Evolutionary conservation across 768 basidiomycete genomes (phyloP), one percentile per base, ranked within the genome.

Genomic region (Lentinula lateritia): DNA sequence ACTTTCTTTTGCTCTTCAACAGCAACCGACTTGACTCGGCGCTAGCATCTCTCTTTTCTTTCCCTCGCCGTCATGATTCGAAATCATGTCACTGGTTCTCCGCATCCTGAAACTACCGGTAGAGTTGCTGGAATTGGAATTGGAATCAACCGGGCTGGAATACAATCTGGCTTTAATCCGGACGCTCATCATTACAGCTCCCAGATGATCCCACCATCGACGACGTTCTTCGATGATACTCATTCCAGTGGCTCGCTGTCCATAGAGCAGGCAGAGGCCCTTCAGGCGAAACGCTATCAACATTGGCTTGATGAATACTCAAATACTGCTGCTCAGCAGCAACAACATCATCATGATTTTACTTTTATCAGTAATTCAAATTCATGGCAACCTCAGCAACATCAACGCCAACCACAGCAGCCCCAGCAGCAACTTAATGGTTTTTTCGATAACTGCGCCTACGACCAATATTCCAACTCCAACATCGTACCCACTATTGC

Each of bases 71-170:
- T 56, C 20, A 56, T 43, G 55, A 41, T n/a, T 20, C 43, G 41
- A 10, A 56, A 56, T 56, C 41, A n/a, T 56, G 28, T 56, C 38
- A 56, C 18, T 41, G 55, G 55, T 56, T 56, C 55, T 56, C 55
- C 55, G 55, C 55, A 56, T 12, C 4, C n/a, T 56, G 39, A 56
- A 43, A 56, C 38, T 41, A 56, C 55, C 55, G 55, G 55, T 32
- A 52, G 35, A 32, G 28, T 32, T 9, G 32, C 50, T 52, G 35
- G 53, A 39, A 54, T 20, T 54, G 38, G 18, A 3, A 36, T 39
- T 54, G 34, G 35, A 7, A 20, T 39, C 52, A 52, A 38, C 53
- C 38, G 18, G 46, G 6, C n/a, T 52, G 34, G 28, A 34, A 4
- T 43, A 6, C 38, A 43, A 13, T 32, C 55, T 20, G 39, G 38